Conservation (phyloP, 1,284 basidiomycete species). For the Apiotrichum porosum region DNA sequence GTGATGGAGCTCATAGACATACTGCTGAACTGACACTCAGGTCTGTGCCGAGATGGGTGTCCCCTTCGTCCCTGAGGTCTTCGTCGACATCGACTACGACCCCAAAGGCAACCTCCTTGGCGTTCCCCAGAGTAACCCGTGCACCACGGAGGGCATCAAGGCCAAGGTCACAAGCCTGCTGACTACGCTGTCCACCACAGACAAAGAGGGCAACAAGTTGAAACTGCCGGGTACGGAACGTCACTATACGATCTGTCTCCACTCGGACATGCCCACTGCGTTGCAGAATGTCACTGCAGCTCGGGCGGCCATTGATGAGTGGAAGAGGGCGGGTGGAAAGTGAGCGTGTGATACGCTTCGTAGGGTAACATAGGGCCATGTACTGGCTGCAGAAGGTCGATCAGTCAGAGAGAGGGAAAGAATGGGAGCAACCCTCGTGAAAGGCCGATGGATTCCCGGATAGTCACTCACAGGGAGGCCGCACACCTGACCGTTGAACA, state of each 20-base stretch:
- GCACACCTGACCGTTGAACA: no score
- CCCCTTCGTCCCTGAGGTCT: conserved; percentile 40
- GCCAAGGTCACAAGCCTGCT: conserved; percentile 69
- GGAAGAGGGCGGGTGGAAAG: conserved; percentile 4
- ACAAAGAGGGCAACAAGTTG: conserved; percentile 16
- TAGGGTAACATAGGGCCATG: no score
- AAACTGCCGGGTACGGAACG: conserved; percentile 5
- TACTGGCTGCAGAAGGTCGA: no score
- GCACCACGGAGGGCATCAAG: conserved; percentile 54
- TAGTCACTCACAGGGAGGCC: no score
- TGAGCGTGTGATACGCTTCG: no score
- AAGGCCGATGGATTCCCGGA: no score
- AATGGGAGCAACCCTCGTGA: no score
- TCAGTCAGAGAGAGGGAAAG: no score
- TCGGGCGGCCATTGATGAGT: conserved; percentile 3
- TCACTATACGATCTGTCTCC: conserved; percentile 63
- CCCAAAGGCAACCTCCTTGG: conserved; percentile 29
- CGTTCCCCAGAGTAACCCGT: conserved; percentile 25
- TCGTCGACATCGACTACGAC: conserved; percentile 37
- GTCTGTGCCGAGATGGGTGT: conserved; percentile 34
- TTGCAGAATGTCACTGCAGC: conserved; percentile 14
- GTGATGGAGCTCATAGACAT: no score
- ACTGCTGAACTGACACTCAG: no score
- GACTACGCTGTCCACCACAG: conserved; percentile 50
- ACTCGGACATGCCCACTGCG: conserved; percentile 31